Evolutionary conservation across 148 eudicot genomes (phyloP).

Genomic region (Rhododendron ferrugineum): DNA sequence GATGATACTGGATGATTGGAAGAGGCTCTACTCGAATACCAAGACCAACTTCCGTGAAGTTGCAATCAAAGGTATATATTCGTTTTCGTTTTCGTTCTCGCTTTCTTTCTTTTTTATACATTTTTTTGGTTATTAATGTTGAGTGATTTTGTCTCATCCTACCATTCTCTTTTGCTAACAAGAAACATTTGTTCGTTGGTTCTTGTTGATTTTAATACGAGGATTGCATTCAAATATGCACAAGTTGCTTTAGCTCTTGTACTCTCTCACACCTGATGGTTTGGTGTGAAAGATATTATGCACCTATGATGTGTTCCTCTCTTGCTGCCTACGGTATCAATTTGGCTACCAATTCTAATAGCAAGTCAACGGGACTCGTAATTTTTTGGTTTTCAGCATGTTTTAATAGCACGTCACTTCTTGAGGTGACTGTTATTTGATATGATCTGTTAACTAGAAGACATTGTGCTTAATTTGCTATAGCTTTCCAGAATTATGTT

Average conservation of each 20-base stretch:
- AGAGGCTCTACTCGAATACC: conserved; percentile 85
- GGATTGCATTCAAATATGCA: background rate
- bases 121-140: background rate
- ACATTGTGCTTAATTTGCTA: background rate
- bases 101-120: background rate
- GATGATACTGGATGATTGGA: conserved; percentile 90
- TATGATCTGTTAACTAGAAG: background rate
- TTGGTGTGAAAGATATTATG: background rate
- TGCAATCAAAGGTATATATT: conserved; percentile 80
- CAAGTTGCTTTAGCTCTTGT: background rate
- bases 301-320: background rate
- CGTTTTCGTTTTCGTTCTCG: background rate
- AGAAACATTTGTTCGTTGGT: background rate
- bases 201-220: background rate
- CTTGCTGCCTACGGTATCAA: background rate
- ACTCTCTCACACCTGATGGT: background rate
- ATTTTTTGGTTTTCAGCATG: conserved; percentile 2
- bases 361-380: background rate
- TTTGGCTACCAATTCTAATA: background rate
- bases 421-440: background rate
- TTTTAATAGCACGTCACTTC: background rate
- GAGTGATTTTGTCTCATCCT: background rate
- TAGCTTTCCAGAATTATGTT: background rate
- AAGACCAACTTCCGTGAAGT: conserved; percentile 87
- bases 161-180: background rate